These are phyloP conservation scores for Microthlaspi erraticum DNA, from an alignment of 345 rosid genomes.

Conservation along the genomic window DNA sequence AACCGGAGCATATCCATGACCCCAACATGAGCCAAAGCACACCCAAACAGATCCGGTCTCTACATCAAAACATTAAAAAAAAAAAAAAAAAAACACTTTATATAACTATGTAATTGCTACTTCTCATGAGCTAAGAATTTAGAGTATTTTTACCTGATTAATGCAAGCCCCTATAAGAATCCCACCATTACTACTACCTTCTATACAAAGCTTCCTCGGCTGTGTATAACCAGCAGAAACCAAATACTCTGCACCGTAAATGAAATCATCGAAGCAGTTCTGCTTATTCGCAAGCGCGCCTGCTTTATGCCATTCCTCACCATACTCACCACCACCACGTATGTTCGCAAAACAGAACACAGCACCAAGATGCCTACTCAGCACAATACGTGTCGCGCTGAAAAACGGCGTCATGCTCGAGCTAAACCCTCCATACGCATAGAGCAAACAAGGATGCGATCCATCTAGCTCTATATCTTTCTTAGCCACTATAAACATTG, in stretches of 20 bases:
- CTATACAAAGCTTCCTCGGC: constrained; percentile 77
- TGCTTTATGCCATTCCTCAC: constrained; percentile 96
- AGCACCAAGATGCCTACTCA: constrained; percentile 76
- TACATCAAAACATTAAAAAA: constrained; percentile 36
- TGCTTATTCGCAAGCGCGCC: constrained; percentile 83
- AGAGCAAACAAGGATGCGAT: constrained; percentile 87
- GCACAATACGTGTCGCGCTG: constrained; percentile 67
- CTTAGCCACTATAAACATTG: constrained; percentile 73
- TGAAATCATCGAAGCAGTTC: constrained; percentile 91
- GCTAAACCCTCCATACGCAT: constrained; percentile 93
- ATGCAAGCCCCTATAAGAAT: constrained; percentile 94
- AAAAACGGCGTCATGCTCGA: constrained; percentile 75
- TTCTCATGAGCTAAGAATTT: neutral
- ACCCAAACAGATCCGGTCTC: constrained; percentile 98
- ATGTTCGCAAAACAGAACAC: constrained; percentile 83
- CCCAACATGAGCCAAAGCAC: constrained; percentile 98
- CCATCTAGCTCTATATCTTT: constrained; percentile 70
- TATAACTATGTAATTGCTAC: constrained; percentile 4
- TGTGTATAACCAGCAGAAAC: constrained; percentile 79
- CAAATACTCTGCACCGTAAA: constrained; percentile 75
- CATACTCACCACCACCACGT: constrained; percentile 99
- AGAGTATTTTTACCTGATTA: constrained; percentile 66
- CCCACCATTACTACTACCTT: constrained; percentile 97
- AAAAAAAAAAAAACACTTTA: neutral
- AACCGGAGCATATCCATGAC: constrained; percentile 99